Conservation (phyloP, 306 rosid genomes). For the Glycine tomentella region DNA sequence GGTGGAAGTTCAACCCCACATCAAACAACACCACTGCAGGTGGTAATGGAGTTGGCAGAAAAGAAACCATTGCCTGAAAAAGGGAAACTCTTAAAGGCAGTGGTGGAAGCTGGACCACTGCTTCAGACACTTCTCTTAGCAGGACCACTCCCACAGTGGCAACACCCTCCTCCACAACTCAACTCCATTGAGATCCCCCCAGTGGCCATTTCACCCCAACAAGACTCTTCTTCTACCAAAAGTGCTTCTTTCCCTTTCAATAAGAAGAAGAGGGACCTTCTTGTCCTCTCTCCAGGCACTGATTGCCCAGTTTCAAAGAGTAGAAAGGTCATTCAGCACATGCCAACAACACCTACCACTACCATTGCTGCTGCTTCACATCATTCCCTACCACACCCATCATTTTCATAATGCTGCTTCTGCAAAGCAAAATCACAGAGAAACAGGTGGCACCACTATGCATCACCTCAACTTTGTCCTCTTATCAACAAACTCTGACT, state of each 20-base stretch:
- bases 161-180: slow-evolving; percentile 87
- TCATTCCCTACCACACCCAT: slow-evolving; percentile 52
- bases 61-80: slow-evolving; percentile 79
- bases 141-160: slow-evolving; percentile 93
- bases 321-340: slow-evolving; percentile 46
- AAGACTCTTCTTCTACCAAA: slow-evolving; percentile 38
- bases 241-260: slow-evolving; percentile 24
- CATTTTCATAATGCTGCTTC: slow-evolving; percentile 47
- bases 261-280: slow-evolving; percentile 54
- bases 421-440: slow-evolving; percentile 48
- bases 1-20: slow-evolving; percentile 44
- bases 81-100: slow-evolving; percentile 83
- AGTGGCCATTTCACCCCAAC: slow-evolving; percentile 55
- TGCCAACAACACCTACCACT: slow-evolving; percentile 36
- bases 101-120: slow-evolving; percentile 90
- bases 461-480: slow-evolving; percentile 45
- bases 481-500: slow-evolving; percentile 50
- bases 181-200: slow-evolving; percentile 78
- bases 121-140: slow-evolving; percentile 82
- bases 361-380: slow-evolving; percentile 32
- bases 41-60: slow-evolving; percentile 45
- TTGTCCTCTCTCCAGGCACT: slow-evolving; percentile 37
- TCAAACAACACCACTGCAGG: slow-evolving; percentile 38
- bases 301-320: slow-evolving; percentile 43
- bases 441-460: slow-evolving; percentile 45